Percentiles rank a stretch among this genome's conserved stretches.
Evolutionary conservation across 2,329 filamentous ascomycete species (phyloP).

Genomic region (Stemphylium vesicarium): DNA sequence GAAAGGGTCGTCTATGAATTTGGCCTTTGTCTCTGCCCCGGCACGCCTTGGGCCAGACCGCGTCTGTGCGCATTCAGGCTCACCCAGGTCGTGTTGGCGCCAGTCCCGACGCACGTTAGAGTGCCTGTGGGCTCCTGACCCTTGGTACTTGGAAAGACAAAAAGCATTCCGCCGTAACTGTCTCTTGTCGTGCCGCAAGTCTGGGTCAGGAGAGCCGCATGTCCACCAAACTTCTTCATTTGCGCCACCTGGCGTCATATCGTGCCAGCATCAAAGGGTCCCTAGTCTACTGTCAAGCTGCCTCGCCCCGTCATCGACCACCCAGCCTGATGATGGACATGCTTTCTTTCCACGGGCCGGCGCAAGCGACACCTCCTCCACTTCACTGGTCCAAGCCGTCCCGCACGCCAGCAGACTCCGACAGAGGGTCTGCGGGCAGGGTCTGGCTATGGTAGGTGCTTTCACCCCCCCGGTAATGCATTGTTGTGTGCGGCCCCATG

Average conservation of each 20-base stretch:
- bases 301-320: slow-evolving; percentile 16
- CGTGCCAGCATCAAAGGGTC: slow-evolving; percentile 4
- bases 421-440: slow-evolving; percentile 42
- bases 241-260: slow-evolving; percentile 10
- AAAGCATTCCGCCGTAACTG: slow-evolving; percentile 29
- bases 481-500: slow-evolving; percentile 44
- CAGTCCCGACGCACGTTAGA: slow-evolving; percentile 42
- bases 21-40: slow-evolving; percentile 42
- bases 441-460: slow-evolving; percentile 43
- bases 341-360: slow-evolving; percentile 38
- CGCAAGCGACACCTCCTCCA: slow-evolving; percentile 47
- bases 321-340: slow-evolving; percentile 20
- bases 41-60: slow-evolving; percentile 42
- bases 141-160: slow-evolving; percentile 46
- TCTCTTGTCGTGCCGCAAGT: slow-evolving; percentile 41
- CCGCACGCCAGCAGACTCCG: slow-evolving; percentile 48
- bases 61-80: slow-evolving; percentile 36
- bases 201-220: slow-evolving; percentile 47
- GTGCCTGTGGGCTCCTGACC: slow-evolving; percentile 32
- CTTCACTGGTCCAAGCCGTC: slow-evolving; percentile 49
- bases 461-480: slow-evolving; percentile 39
- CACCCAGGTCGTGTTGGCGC: slow-evolving; percentile 40
- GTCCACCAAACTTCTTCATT: slow-evolving; percentile 13
- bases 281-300: slow-evolving; percentile 3
- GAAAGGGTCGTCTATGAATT: slow-evolving; percentile 28